phyloP scores from a whole-genome alignment of 2,329 filamentous ascomycete genomes.

The Coniochaeta sp. region DNA sequence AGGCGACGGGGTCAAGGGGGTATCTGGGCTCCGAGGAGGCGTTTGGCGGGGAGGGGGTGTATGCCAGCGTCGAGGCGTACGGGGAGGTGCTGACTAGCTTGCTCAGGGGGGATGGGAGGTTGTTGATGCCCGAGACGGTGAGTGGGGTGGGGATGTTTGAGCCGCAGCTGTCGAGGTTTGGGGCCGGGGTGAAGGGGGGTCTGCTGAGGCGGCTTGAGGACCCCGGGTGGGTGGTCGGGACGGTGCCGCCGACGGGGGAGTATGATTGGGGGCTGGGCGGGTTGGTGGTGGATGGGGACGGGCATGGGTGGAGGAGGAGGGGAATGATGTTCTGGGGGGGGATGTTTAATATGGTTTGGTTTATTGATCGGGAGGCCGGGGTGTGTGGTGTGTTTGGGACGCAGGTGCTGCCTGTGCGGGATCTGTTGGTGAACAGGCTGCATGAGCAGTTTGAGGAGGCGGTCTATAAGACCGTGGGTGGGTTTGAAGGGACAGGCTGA shows the following conservation, averaged over 20 bases:
- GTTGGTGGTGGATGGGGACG: constrained; percentile 11
- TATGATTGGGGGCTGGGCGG: constrained; percentile 18
- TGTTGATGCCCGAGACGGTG: constrained; percentile 9
- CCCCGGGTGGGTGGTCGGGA: constrained; percentile 15
- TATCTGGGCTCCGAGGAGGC: constrained; percentile 7
- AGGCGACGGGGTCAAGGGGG: neutral
- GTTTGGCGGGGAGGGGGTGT: constrained; percentile 18
- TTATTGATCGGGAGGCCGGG: constrained; percentile 16
- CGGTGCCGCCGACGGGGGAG: constrained; percentile 10
- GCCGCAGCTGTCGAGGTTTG: neutral
- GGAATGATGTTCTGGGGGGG: constrained; percentile 17
- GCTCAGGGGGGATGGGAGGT: constrained; percentile 14
- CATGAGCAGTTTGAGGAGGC: constrained; percentile 13
- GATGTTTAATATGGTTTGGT: constrained; percentile 16
- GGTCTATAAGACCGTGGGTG: constrained; percentile 7
- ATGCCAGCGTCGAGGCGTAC: constrained; percentile 12
- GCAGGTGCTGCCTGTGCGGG: constrained; percentile 10
- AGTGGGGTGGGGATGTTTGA: constrained; percentile 14
- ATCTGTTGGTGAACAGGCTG: constrained; percentile 5
- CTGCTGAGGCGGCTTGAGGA: constrained; percentile 10
- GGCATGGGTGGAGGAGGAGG: constrained; percentile 8
- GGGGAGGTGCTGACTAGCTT: constrained; percentile 15
- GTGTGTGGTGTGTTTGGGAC: constrained; percentile 18
- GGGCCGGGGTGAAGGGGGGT: neutral
- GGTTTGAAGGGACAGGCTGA: neutral